Evolutionary conservation across 305 asterid species (phyloP).

Genomic region (Galium porrigens): DNA sequence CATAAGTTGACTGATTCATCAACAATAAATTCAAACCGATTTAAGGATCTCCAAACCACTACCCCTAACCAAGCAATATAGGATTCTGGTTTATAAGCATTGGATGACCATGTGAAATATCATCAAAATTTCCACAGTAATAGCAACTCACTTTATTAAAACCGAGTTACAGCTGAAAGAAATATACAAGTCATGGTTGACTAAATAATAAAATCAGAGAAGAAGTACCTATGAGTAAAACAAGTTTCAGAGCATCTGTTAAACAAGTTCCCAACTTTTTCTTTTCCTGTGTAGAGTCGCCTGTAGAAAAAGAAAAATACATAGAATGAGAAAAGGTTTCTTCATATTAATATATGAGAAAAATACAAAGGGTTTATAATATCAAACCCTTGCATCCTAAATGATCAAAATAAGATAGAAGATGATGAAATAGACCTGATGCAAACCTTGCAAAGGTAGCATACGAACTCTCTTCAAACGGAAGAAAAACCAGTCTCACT

Average conservation of each 20-base stretch:
- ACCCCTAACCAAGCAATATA: background rate
- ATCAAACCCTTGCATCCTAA: constrained; percentile 9
- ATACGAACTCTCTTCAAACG: constrained; percentile 91
- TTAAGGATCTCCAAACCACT: background rate
- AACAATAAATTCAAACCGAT: background rate
- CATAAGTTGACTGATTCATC: background rate
- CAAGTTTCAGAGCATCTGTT: constrained; percentile 84
- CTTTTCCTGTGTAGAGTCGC: constrained; percentile 35
- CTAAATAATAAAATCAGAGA: background rate
- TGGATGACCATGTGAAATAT: background rate
- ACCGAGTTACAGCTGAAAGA: background rate
- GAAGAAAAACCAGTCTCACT: constrained; percentile 86
- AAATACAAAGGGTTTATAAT: constrained; percentile 2
- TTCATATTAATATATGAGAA: background rate
- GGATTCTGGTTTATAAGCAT: background rate
- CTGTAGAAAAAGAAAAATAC: constrained; percentile 27
- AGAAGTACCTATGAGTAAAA: constrained; percentile 65
- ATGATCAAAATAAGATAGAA: constrained; percentile 9
- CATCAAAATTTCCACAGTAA: background rate
- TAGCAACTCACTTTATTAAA: background rate
- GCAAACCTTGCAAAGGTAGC: constrained; percentile 92
- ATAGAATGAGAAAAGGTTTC: background rate
- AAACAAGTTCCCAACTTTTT: constrained; percentile 51
- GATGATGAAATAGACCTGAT: constrained; percentile 59
- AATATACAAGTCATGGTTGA: constrained; percentile 1